Conservation (phyloP, 2,329 filamentous ascomycete genomes). For the Venturia asperata region DNA sequence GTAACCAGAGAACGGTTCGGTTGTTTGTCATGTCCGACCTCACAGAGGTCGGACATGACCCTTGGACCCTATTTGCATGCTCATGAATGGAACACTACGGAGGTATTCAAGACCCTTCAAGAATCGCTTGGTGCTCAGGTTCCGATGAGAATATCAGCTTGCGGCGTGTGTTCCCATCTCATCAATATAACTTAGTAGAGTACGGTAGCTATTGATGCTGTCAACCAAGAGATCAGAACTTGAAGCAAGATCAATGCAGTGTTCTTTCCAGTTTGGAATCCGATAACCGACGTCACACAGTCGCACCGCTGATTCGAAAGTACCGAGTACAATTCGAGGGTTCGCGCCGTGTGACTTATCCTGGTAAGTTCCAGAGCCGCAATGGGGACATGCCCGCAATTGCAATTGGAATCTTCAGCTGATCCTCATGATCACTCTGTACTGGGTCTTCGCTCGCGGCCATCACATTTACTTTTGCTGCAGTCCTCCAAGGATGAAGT, state of each 20-base stretch:
- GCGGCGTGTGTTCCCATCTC: not conserved
- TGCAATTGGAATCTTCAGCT: not conserved
- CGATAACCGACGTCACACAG: constrained; percentile 1
- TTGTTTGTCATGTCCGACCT: not conserved
- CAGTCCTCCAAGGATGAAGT: no score
- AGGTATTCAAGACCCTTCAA: not conserved
- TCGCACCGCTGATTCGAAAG: not conserved
- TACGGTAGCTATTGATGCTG: not conserved
- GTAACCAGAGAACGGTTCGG: not conserved
- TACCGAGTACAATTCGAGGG: not conserved
- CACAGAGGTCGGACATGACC: not conserved
- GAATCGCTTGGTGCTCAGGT: not conserved
- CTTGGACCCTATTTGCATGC: not conserved
- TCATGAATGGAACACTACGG: not conserved
- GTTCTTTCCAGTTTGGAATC: not conserved
- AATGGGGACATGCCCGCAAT: not conserved
- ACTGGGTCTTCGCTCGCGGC: no score
- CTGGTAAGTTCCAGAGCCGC: not conserved
- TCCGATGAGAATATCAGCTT: not conserved
- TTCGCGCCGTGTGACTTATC: not conserved
- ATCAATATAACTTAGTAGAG: not conserved
- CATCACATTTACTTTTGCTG: no score
- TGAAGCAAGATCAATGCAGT: not conserved
- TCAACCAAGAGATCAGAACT: not conserved
- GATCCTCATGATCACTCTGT: not conserved